phyloP scores from a whole-genome alignment of 805 yeast genomes.

The Myxozyma sirexii region DNA sequence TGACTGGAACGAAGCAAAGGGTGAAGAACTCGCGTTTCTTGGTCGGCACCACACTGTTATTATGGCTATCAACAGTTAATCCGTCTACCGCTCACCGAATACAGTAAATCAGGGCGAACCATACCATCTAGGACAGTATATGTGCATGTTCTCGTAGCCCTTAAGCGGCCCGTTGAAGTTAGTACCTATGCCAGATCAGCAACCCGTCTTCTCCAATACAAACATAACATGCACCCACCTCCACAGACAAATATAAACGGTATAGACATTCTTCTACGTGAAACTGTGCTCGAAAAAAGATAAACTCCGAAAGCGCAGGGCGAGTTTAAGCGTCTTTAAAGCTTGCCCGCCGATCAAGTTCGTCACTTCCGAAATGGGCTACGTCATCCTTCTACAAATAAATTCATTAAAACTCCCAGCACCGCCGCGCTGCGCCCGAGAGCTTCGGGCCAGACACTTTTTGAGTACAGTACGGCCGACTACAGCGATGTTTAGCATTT shows the following conservation, averaged over 20 bases:
- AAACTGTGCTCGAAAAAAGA: too few species aligned
- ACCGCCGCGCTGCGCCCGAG: not conserved
- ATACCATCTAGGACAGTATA: constrained; percentile 41
- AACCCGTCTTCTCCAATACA: constrained; percentile 3
- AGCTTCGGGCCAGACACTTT: too few species aligned
- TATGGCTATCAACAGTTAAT: constrained; percentile 7
- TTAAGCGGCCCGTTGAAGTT: constrained; percentile 33
- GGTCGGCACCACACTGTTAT: constrained; percentile 16
- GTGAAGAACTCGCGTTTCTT: constrained; percentile 42
- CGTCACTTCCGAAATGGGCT: not conserved
- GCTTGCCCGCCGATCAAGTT: not conserved
- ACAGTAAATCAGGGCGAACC: not conserved
- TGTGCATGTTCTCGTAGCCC: constrained; percentile 36
- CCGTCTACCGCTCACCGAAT: not conserved
- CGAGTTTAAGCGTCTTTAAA: too few species aligned
- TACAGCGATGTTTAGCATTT: too few species aligned
- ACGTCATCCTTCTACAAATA: not conserved
- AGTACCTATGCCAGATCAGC: constrained; percentile 18
- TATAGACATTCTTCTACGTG: constrained; percentile 10
- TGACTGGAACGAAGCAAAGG: constrained; percentile 40
- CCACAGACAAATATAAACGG: constrained; percentile 32
- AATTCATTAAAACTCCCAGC: not conserved
- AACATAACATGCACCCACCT: constrained; percentile 24
- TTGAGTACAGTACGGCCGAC: too few species aligned
- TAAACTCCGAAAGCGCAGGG: not conserved